phyloP scores from a whole-genome alignment of 345 rosid species.

The Salix brachista region DNA sequence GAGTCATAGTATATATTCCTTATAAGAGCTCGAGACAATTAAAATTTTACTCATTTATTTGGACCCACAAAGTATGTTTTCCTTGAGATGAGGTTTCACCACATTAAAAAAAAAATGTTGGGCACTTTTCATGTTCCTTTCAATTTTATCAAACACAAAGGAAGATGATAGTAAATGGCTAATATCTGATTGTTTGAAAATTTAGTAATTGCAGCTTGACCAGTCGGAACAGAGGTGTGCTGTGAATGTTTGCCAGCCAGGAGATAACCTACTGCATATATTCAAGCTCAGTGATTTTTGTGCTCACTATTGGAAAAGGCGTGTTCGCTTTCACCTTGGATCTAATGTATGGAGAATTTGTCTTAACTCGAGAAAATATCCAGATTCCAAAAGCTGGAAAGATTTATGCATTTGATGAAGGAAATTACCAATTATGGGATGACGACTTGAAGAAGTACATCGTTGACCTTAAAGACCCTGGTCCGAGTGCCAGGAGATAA shows the following conservation, averaged over 20 bases:
- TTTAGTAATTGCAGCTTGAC: constrained; percentile 51
- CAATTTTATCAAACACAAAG: not conserved
- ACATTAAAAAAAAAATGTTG: not conserved
- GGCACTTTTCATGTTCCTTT: not conserved
- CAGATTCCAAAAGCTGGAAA: constrained; percentile 83
- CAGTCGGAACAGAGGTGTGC: constrained; percentile 53
- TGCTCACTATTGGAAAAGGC: constrained; percentile 71
- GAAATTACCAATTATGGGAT: constrained; percentile 91
- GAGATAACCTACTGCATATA: constrained; percentile 95
- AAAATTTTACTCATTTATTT: fast-evolving
- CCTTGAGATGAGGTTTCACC: too few relatives aligned
- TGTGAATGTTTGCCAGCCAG: constrained; percentile 90
- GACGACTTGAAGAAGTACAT: constrained; percentile 72
- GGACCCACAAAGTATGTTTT: too few relatives aligned
- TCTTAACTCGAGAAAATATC: constrained; percentile 76
- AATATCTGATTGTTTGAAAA: constrained; percentile 6
- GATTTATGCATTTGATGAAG: constrained; percentile 88
- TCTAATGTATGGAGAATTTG: constrained; percentile 95
- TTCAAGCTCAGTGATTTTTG: constrained; percentile 89
- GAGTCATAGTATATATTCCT: fast-evolving
- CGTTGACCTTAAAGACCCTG: constrained; percentile 88
- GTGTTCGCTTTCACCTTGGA: constrained; percentile 81
- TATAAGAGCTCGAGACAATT: fast-evolving
- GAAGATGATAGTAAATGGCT: not conserved
- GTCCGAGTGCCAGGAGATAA: constrained; percentile 48